These are phyloP conservation scores for Teunomyces lycoperdinae DNA, from an alignment of 805 yeast species.

Conservation along the genomic window DNA sequence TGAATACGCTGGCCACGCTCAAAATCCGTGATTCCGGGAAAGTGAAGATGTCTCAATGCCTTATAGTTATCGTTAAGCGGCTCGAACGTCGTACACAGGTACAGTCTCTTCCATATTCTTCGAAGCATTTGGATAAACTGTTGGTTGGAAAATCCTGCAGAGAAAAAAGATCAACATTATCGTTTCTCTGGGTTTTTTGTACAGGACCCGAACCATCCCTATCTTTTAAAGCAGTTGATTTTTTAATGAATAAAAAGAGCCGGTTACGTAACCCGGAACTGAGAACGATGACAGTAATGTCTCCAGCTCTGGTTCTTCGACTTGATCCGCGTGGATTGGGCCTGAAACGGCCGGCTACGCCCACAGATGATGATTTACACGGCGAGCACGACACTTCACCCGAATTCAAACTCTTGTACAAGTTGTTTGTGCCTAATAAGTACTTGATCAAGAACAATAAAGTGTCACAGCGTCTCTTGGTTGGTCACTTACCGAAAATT, in stretches of 20 bases:
- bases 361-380: conserved; percentile 15
- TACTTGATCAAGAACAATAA: conserved; percentile 28
- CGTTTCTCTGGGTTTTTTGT: background rate
- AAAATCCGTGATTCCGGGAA: conserved; percentile 39
- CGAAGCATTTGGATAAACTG: background rate
- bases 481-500: conserved; percentile 26
- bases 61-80: conserved; percentile 34
- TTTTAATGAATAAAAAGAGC: background rate
- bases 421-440: conserved; percentile 33
- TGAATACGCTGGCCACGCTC: conserved; percentile 55
- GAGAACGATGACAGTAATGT: background rate
- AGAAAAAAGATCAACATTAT: background rate
- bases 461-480: conserved; percentile 23
- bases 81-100: conserved; percentile 19
- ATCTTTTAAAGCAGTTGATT: background rate
- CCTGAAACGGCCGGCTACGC: background rate
- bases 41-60: conserved; percentile 40
- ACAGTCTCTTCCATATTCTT: background rate
- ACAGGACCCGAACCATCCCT: background rate
- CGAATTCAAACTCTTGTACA: conserved; percentile 32
- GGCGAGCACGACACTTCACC: conserved; percentile 18
- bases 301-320: background rate
- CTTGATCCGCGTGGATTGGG: background rate
- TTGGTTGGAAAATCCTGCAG: background rate
- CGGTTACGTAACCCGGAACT: background rate